Conservation (phyloP, 73 alveolate species). For the Paramecium pentaurelia region DNA sequence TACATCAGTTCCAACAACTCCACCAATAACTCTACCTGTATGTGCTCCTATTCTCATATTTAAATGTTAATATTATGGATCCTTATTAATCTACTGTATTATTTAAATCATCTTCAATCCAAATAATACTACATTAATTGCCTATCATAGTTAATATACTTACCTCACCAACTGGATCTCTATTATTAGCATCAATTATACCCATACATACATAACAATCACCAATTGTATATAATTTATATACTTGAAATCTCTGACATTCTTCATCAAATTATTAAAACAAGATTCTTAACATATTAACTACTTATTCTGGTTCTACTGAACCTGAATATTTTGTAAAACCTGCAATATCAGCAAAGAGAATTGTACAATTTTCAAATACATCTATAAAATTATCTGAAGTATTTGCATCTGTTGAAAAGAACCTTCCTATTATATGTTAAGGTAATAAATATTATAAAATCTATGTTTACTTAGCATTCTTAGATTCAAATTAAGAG, state of each 20-base stretch:
- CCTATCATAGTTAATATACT: not conserved
- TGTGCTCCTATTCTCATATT: slow-evolving; percentile 91
- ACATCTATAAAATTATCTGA: slow-evolving; percentile 75
- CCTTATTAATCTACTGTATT: slow-evolving; percentile 82
- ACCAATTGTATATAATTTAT: slow-evolving; percentile 97
- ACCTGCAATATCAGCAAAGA: slow-evolving; percentile 92
- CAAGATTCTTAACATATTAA: slow-evolving; percentile 83
- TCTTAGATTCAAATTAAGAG: not conserved
- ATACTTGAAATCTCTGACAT: slow-evolving; percentile 85
- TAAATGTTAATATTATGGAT: slow-evolving; percentile 60
- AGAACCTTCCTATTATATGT: not conserved
- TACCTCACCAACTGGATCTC: slow-evolving; percentile 93
- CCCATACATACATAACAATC: slow-evolving; percentile 98
- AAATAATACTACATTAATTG: not conserved
- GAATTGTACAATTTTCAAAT: slow-evolving; percentile 87
- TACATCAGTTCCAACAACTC: slow-evolving; percentile 81
- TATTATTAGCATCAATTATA: slow-evolving; percentile 85
- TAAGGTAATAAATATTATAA: not conserved
- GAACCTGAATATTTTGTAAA: slow-evolving; percentile 78
- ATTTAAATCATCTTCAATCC: slow-evolving; percentile 93
- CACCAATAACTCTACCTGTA: slow-evolving; percentile 81
- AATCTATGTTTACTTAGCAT: not conserved
- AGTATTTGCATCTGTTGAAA: not conserved
- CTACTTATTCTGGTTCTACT: slow-evolving; percentile 87
- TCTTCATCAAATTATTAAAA: slow-evolving; percentile 92